Evolutionary conservation across 2,329 filamentous ascomycete species (phyloP).

Genomic region (Nakataea oryzae): DNA sequence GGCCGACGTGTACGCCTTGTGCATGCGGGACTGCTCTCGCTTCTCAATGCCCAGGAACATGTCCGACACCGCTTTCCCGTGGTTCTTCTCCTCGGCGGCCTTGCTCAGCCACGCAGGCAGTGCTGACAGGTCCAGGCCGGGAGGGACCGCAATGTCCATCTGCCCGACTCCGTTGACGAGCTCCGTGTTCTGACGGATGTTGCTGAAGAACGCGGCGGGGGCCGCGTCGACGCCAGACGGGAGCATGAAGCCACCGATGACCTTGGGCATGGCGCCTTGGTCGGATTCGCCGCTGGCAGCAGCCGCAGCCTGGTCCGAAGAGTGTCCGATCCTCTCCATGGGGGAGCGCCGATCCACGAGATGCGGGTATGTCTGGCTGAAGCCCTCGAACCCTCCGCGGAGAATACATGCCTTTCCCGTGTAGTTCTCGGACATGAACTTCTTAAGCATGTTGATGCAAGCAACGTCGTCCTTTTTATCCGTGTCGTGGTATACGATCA

Average conservation of each 20-base stretch:
- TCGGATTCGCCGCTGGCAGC: constrained; percentile 23
- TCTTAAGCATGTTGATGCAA: constrained; percentile 82
- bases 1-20: constrained; percentile 48
- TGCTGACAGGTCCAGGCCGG: constrained; percentile 31
- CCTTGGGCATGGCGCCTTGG: constrained; percentile 48
- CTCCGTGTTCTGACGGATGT: constrained; percentile 95
- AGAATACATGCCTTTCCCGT: constrained; percentile 64
- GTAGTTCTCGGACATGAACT: constrained; percentile 82
- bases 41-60: constrained; percentile 79
- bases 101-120: constrained; percentile 71
- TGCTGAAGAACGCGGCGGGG: constrained; percentile 85
- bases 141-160: constrained; percentile 43
- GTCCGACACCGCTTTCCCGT: constrained; percentile 71
- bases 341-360: constrained; percentile 45
- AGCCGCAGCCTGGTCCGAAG: constrained; percentile 40
- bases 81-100: constrained; percentile 55
- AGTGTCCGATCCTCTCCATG: constrained; percentile 14
- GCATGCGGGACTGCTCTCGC: constrained; percentile 86
- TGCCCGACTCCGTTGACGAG: constrained; percentile 88
- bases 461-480: constrained; percentile 72
- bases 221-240: constrained; percentile 53
- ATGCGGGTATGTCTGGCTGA: constrained; percentile 55
- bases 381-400: constrained; percentile 69
- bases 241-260: constrained; percentile 83
- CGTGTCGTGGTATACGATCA: constrained; percentile 79